phyloP scores from a whole-genome alignment of 2,329 filamentous ascomycete species.

The Hortaea werneckii region DNA sequence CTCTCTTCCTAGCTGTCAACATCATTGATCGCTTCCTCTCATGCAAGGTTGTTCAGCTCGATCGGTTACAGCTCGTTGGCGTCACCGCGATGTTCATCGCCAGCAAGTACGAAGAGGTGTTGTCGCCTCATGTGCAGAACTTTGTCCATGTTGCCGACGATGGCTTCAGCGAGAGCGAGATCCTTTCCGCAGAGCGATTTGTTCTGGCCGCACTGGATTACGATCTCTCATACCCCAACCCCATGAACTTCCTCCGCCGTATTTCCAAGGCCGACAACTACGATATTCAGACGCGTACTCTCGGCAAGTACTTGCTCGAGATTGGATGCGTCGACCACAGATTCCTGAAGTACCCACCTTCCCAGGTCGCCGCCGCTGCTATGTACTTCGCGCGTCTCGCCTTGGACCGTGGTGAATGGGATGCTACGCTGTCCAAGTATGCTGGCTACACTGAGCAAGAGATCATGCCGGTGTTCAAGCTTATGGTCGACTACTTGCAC shows the following conservation, averaged over 20 bases:
- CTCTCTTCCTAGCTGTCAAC: conserved; percentile 92
- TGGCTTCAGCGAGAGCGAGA: conserved; percentile 89
- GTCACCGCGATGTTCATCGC: conserved; percentile 99
- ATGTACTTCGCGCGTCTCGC: conserved; percentile 94
- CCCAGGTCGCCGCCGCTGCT: conserved; percentile 78
- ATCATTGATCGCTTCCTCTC: conserved; percentile 97
- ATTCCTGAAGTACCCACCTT: conserved; percentile 82
- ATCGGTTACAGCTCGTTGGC: conserved; percentile 90
- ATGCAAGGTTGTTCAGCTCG: conserved; percentile 87
- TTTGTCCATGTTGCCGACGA: conserved; percentile 96
- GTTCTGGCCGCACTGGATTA: conserved; percentile 86
- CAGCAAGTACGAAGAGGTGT: conserved; percentile 96
- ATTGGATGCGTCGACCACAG: conserved; percentile 92
- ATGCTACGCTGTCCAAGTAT: conserved; percentile 79
- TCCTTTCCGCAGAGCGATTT: conserved; percentile 92
- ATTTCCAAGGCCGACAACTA: conserved; percentile 99
- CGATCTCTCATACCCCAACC: conserved; percentile 96
- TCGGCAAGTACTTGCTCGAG: conserved; percentile 96
- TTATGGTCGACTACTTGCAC: conserved; percentile 95
- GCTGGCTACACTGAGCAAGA: conserved; percentile 88
- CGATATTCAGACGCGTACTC: conserved; percentile 91
- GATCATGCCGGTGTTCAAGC: conserved; percentile 78
- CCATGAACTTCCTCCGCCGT: conserved; percentile 98
- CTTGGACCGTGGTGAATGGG: conserved; percentile 84
- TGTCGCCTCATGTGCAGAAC: conserved; percentile 93